These are phyloP conservation scores for Eimeria praecox DNA, from an alignment of 169 alveolate genomes.

Conservation along the genomic window DNA sequence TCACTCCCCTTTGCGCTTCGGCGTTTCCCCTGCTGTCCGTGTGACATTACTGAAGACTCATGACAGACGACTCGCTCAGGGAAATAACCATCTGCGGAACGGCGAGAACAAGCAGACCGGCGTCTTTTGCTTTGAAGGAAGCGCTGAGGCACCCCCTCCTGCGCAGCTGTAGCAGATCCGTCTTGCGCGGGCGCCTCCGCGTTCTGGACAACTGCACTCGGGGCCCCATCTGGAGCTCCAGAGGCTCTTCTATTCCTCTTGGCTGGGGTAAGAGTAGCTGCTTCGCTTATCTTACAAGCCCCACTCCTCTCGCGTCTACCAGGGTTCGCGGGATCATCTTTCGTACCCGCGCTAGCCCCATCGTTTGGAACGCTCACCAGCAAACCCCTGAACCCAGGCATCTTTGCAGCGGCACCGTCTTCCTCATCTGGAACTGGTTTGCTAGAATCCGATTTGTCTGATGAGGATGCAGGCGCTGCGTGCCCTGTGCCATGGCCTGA, in stretches of 20 bases:
- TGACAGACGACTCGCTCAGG: slow-evolving; percentile 3
- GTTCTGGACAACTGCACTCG: slow-evolving; percentile 20
- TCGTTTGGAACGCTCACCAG: slow-evolving; percentile 57
- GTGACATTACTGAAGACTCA: slow-evolving; percentile 37
- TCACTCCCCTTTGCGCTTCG: slow-evolving; percentile 70
- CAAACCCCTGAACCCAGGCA: slow-evolving; percentile 79
- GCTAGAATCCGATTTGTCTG: slow-evolving; percentile 55
- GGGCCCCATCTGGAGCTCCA: slow-evolving; percentile 57
- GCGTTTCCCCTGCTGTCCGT: slow-evolving; percentile 68
- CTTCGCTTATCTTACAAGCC: neutral
- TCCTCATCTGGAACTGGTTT: slow-evolving; percentile 61
- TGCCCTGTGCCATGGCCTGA: slow-evolving; percentile 28
- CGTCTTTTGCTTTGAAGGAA: slow-evolving; percentile 59
- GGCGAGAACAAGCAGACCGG: slow-evolving; percentile 65
- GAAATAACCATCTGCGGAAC: slow-evolving; percentile 61
- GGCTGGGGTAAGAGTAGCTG: slow-evolving; percentile 80
- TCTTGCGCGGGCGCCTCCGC: slow-evolving; percentile 68
- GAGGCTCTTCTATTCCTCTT: slow-evolving; percentile 76
- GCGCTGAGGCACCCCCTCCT: slow-evolving; percentile 44
- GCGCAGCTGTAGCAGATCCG: slow-evolving; percentile 57
- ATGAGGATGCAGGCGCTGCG: slow-evolving; percentile 35
- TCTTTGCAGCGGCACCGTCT: slow-evolving; percentile 29
- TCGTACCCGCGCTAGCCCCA: slow-evolving; percentile 32
- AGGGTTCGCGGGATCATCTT: slow-evolving; percentile 11
- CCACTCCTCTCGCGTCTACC: slow-evolving; percentile 53